phyloP scores from a whole-genome alignment of 805 yeast species.

The Candida wancherniae region DNA sequence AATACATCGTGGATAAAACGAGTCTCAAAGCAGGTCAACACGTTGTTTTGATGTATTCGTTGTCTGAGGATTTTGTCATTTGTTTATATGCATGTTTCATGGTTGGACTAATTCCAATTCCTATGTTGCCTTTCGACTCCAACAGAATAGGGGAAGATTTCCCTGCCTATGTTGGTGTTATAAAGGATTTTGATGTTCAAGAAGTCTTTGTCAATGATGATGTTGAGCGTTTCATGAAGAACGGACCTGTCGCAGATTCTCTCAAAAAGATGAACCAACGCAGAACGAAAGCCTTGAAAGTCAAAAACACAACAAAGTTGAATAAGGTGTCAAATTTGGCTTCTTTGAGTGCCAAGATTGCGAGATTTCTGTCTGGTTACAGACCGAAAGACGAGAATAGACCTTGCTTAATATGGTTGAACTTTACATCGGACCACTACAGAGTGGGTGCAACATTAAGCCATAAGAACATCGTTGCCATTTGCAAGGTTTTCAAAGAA shows the following conservation, averaged over 20 bases:
- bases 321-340: slow-evolving; percentile 37
- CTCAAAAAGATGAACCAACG: slow-evolving; percentile 45
- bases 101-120: slow-evolving; percentile 74
- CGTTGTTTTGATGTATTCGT: slow-evolving; percentile 77
- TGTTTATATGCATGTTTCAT: slow-evolving; percentile 83
- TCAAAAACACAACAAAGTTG: slow-evolving; percentile 64
- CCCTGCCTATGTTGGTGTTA: slow-evolving; percentile 55
- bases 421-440: slow-evolving; percentile 68
- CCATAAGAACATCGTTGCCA: slow-evolving; percentile 62
- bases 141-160: slow-evolving; percentile 69
- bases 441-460: slow-evolving; percentile 54
- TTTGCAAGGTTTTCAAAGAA: slow-evolving; percentile 86
- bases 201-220: slow-evolving; percentile 77
- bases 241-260: slow-evolving; percentile 57
- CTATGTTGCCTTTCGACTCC: slow-evolving; percentile 66
- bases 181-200: slow-evolving; percentile 65
- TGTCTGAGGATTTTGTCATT: slow-evolving; percentile 80
- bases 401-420: slow-evolving; percentile 59
- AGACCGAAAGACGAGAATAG: slow-evolving; percentile 38
- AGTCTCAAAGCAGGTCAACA: slow-evolving; percentile 61
- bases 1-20: slow-evolving; percentile 64
- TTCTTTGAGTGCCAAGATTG: slow-evolving; percentile 39
- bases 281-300: slow-evolving; percentile 41
- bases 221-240: slow-evolving; percentile 63
- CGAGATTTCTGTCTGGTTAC: slow-evolving; percentile 37